Conservation (phyloP, 805 yeast species). For the Jamesozyma spencerorum region DNA sequence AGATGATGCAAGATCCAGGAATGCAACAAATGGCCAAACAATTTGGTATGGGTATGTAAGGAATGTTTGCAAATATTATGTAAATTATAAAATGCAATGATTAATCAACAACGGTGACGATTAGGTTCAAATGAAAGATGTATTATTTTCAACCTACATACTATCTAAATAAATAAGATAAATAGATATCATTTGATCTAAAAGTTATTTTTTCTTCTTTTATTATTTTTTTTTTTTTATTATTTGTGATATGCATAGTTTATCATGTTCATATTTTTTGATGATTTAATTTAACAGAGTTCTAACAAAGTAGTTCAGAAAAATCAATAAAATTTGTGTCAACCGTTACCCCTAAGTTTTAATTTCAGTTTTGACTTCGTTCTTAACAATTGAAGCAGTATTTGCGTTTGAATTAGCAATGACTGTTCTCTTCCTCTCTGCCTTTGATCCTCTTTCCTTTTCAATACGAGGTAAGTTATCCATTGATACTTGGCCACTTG, state of each 20-base stretch:
- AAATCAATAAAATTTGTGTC: too few species aligned
- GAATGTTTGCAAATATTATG: too few species aligned
- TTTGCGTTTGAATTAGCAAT: neutral
- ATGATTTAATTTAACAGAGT: too few species aligned
- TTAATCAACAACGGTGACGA: too few species aligned
- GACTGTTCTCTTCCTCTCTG: conserved; percentile 7
- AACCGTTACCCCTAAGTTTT: too few species aligned
- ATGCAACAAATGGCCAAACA: conserved; percentile 42
- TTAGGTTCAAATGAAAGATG: too few species aligned
- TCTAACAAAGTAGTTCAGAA: too few species aligned
- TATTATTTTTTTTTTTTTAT: neutral
- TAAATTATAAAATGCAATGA: too few species aligned
- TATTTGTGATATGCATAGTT: too few species aligned
- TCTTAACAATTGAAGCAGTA: neutral
- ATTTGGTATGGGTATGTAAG: conserved; percentile 33
- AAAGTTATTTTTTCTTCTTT: neutral
- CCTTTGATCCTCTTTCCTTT: conserved; percentile 20
- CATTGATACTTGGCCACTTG: conserved; percentile 23
- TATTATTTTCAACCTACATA: too few species aligned
- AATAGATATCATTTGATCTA: neutral
- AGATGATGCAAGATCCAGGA: conserved; percentile 43
- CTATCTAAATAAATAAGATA: neutral
- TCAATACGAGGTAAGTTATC: conserved; percentile 28
- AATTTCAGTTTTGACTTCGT: too few species aligned
- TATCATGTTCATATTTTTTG: too few species aligned